phyloP scores from a whole-genome alignment of 345 rosid species.

The Erysimum cheiranthoides region DNA sequence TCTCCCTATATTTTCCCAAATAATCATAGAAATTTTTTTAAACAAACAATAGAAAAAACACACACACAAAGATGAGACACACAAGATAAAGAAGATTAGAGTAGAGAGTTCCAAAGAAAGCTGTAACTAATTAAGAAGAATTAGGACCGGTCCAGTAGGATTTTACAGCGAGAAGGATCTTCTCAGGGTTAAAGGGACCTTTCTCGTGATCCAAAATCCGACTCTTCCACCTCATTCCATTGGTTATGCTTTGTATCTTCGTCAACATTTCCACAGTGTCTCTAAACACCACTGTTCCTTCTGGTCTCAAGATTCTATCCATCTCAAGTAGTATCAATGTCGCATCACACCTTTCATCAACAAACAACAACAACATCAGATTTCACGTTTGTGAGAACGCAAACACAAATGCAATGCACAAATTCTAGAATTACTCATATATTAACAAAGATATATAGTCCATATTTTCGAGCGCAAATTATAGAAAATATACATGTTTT shows the following conservation, averaged over 20 bases:
- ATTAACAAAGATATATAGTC: background rate
- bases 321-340: conserved; percentile 87
- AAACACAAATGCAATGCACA: conserved; percentile 8
- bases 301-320: conserved; percentile 94
- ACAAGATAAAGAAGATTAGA: background rate
- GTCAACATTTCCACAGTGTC: conserved; percentile 82
- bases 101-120: conserved; percentile 20
- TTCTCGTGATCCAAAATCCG: conserved; percentile 91
- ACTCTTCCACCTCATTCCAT: conserved; percentile 94
- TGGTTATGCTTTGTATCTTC: conserved; percentile 75
- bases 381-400: background rate
- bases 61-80: background rate
- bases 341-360: conserved; percentile 74
- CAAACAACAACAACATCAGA: conserved; percentile 23
- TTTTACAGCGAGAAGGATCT: conserved; percentile 85
- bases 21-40: conserved; percentile 5
- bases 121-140: conserved; percentile 33
- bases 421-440: background rate
- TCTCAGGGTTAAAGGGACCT: conserved; percentile 97
- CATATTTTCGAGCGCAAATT: background rate
- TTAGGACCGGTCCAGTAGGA: conserved; percentile 81
- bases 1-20: background rate
- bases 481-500: background rate
- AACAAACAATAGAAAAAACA: background rate
- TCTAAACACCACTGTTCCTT: conserved; percentile 91